A percentile compares a stretch with the other conserved stretches of the same genome.
Evolutionary conservation across 805 yeast genomes (phyloP).

Genomic region (Blastobotrys peoriensis): DNA sequence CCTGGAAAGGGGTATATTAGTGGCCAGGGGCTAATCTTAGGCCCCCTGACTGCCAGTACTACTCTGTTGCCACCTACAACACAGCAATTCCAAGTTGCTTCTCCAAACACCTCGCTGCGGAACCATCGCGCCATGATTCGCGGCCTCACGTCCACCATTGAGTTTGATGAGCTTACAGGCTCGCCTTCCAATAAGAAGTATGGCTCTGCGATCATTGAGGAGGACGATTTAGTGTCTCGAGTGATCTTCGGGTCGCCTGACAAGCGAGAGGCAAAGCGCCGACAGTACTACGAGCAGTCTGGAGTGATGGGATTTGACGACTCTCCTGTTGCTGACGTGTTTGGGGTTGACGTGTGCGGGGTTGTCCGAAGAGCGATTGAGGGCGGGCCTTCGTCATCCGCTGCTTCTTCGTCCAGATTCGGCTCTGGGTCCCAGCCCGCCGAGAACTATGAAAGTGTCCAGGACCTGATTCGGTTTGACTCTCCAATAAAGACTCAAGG

Average conservation of each 20-base stretch:
- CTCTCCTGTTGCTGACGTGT: slow-evolving; percentile 40
- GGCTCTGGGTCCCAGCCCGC: not conserved
- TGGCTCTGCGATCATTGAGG: slow-evolving; percentile 14
- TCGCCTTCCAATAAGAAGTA: slow-evolving; percentile 13
- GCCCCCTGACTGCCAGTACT: slow-evolving; percentile 11
- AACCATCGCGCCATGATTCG: slow-evolving; percentile 24
- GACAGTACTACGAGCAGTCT: slow-evolving; percentile 25
- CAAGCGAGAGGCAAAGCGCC: slow-evolving; percentile 25
- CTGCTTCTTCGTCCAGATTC: not conserved
- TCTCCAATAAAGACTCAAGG: slow-evolving; percentile 20
- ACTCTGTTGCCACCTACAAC: slow-evolving; percentile 7
- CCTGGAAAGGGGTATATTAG: slow-evolving; percentile 3
- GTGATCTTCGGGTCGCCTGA: slow-evolving; percentile 34
- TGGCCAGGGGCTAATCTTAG: slow-evolving; percentile 13
- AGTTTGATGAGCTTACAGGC: slow-evolving; percentile 33
- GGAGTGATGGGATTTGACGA: slow-evolving; percentile 19
- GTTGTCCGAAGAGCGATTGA: slow-evolving; percentile 43
- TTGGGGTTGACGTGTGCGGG: slow-evolving; percentile 53
- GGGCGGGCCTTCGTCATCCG: slow-evolving; percentile 11
- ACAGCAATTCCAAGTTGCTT: slow-evolving; percentile 4
- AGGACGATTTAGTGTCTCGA: slow-evolving; percentile 30
- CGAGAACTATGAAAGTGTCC: not conserved
- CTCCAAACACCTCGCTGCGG: slow-evolving; percentile 24
- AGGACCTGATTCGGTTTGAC: slow-evolving; percentile 13
- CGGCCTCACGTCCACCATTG: slow-evolving; percentile 23